A percentile compares a stretch with the other conserved stretches of the same genome.
phyloP scores from a whole-genome alignment of 2,329 filamentous ascomycete species.

The Microdochium bolleyi region DNA sequence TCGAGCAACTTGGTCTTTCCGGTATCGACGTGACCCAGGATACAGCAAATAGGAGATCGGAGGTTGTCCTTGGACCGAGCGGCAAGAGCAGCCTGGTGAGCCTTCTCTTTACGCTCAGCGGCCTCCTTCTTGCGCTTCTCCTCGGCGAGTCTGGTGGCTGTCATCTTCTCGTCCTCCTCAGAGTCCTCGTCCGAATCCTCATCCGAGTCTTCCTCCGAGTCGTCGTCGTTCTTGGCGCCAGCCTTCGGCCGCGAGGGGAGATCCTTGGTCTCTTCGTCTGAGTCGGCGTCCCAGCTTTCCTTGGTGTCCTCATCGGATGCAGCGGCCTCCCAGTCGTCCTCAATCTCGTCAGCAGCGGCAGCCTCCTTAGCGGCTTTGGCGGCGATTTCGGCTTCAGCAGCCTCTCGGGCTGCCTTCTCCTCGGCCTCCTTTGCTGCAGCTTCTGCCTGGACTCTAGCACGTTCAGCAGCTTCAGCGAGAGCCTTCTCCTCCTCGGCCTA shows the following conservation, averaged over 20 bases:
- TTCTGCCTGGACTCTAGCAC: slow-evolving; percentile 61
- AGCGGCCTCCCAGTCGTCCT: slow-evolving; percentile 84
- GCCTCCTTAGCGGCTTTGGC: slow-evolving; percentile 46
- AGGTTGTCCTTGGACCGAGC: slow-evolving; percentile 90
- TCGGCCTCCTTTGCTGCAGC: slow-evolving; percentile 54
- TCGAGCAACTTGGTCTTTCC: slow-evolving; percentile 99
- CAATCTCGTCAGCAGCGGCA: slow-evolving; percentile 50
- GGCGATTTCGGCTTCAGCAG: slow-evolving; percentile 48
- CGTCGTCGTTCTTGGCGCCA: slow-evolving; percentile 13
- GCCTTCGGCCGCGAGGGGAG: slow-evolving; percentile 22
- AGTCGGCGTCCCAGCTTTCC: slow-evolving; percentile 90
- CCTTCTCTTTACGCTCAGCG: slow-evolving; percentile 78
- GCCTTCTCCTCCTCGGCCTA: slow-evolving; percentile 70
- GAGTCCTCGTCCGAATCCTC: slow-evolving; percentile 54
- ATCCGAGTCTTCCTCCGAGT: slow-evolving; percentile 36
- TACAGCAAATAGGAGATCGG: slow-evolving; percentile 97
- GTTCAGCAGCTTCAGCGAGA: slow-evolving; percentile 70
- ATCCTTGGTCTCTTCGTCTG: slow-evolving; percentile 53
- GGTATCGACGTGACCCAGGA: slow-evolving; percentile 98
- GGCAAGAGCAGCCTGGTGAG: slow-evolving; percentile 84
- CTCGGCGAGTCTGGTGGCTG: slow-evolving; percentile 65
- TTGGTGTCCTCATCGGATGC: slow-evolving; percentile 75
- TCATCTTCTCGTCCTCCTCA: slow-evolving; percentile 64
- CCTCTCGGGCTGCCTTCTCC: slow-evolving; percentile 49
- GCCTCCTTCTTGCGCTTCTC: slow-evolving; percentile 80